Evolutionary conservation across 2,329 filamentous ascomycete species (phyloP), one percentile per base, ranked within the genome.

Genomic region (Fusarium humuli): DNA sequence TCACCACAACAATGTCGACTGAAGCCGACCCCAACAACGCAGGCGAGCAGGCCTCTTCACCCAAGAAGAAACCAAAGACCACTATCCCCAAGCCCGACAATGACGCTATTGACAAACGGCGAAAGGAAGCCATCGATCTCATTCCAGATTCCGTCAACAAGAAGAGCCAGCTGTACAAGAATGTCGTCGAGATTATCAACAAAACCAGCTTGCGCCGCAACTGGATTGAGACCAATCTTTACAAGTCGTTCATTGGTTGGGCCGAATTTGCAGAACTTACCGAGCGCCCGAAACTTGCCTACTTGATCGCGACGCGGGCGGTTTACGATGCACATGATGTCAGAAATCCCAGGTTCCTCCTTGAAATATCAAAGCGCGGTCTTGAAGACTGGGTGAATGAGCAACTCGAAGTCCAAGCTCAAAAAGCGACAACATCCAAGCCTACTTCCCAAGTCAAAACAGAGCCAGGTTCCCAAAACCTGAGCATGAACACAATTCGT

Each of bases 241-340:
- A 6, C 55, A 68, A 23, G 6, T 11, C 11, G 6, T 68, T 72
- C 16, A 10, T 12, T 10, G 10, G 7, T 8, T 72, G 70, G 70
- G 18, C 44, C 5, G n/a, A 18, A 5, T 6, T 27, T 4, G 23
- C 52, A 8, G 3, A 2, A 2, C 2, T 8, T 2, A 3, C 0
- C 0, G 8, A 5, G 13, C 20, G 23, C 13, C n/a, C 54, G 2
- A 16, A 44, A 2, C 60, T 63, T 1, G 57, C 27, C 0, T 13
- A 23, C 12, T 13, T 72, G 12, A 4, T 72, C 23, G 46, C 57
- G 2, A 11, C n/a, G 1, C 9, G 66, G 13, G 69, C 69, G 1
- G 44, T 53, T 12, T 11, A 29, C 27, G 22, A n/a, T n/a, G n/a
- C n/a, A n/a, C n/a, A n/a, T n/a, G n/a, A n/a, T n/a, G n/a, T n/a